Base-by-base conservation (phyloP, 2,329 filamentous ascomycete genomes). In the Cytospora mali region DNA sequence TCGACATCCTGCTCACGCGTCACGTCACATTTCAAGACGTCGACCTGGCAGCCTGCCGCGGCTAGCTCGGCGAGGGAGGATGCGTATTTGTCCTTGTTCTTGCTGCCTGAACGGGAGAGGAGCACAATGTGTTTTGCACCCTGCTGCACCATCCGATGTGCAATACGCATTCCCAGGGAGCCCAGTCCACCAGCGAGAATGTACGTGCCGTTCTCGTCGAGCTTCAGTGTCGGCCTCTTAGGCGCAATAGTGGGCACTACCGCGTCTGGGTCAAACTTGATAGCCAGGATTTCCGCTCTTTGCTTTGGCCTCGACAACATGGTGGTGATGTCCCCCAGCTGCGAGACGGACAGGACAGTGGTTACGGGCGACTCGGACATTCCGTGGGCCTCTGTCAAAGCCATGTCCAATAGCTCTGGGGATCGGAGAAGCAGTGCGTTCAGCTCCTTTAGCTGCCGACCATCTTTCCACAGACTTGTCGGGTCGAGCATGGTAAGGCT, bases 51-150 rank as follows among this genome's bases (percentile, higher is more conserved):
- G 21, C 29, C 13, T 33, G 18, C n/a, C 23, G 53, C n/a, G 21
- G 13, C 13, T 14, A n/a, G 5, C 28, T 39, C 53, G 6, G 18
- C 21, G 11, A 39, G n/a, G 6, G 23, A 10, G 29, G 10, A 3
- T 4, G n/a, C 29, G 18, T 18, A 55, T 55, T 55, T 55, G 29
- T 14, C 11, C 10, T 23, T 42, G 16, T 35, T 14, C n/a, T 23
- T 42, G 16, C 25, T 14, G 10, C 48, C 48, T 18, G 58, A 64
- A n/a, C 62, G 62, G 16, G 62, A 64, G 3, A 55, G 18, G 6
- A 64, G 35, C 6, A 64, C 46, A n/a, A 64, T 28, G 46, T 61
- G 29, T 25, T 46, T 57, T 18, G 62, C 62, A 10, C 62, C 62
- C 10, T 23, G 28, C 16, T 61, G 25, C 16, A 54, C 62, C 56